A percentile compares a stretch with the other conserved stretches of the same genome.
These are phyloP conservation scores for Podila horticola DNA, from an alignment of 192 early-diverging fungal species.

Conservation along the genomic window DNA sequence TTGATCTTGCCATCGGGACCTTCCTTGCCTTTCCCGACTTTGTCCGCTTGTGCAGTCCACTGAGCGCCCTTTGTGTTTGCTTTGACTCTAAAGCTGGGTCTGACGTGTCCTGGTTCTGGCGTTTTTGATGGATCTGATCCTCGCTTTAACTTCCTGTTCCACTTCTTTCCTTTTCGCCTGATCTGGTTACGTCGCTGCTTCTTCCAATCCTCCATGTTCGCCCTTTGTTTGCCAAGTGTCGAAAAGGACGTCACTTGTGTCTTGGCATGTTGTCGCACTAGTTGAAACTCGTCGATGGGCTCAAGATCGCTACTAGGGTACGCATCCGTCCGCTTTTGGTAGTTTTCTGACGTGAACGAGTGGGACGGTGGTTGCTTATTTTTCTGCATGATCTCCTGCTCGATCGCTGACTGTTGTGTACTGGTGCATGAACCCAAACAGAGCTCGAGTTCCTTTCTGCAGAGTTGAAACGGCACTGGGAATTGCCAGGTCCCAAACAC, in stretches of 20 bases:
- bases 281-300: constrained; percentile 3
- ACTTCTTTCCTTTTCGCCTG: too few species aligned
- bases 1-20: not conserved
- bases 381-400: not conserved
- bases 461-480: constrained; percentile 34
- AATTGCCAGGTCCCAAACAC: constrained; percentile 23
- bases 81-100: not conserved
- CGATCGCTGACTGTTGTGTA: not conserved
- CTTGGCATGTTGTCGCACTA: constrained; percentile 6
- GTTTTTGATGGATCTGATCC: too few species aligned
- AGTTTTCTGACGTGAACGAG: not conserved
- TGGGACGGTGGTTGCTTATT: not conserved
- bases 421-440: constrained; percentile 17
- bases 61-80: not conserved
- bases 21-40: not conserved
- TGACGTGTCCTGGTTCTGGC: not conserved
- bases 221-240: not conserved
- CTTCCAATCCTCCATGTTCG: not conserved
- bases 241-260: constrained; percentile 1
- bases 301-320: not conserved
- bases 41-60: not conserved
- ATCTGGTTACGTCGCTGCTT: too few species aligned
- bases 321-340: not conserved
- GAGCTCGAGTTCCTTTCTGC: constrained; percentile 1
- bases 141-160: too few species aligned